phyloP scores from a whole-genome alignment of 1,139 yeast genomes.

The Candida tetrigidarum region DNA sequence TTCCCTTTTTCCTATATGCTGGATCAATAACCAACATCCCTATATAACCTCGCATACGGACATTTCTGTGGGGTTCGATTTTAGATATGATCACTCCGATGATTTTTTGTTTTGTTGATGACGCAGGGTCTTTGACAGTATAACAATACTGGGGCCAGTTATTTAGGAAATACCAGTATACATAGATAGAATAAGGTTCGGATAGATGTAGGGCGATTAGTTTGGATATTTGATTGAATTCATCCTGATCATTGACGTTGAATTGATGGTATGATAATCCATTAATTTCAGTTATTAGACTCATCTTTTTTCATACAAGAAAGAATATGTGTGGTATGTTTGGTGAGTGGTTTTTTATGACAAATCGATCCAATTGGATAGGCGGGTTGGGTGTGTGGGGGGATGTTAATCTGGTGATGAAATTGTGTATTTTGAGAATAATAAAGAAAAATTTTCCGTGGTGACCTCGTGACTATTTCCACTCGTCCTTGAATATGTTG shows the following conservation, averaged over 20 bases:
- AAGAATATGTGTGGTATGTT: background rate
- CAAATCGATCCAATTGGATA: background rate
- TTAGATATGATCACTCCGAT: slow-evolving; percentile 89
- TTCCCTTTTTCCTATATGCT: slow-evolving; percentile 72
- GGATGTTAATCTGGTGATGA: background rate
- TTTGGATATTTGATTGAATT: slow-evolving; percentile 34
- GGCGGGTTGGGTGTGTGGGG: background rate
- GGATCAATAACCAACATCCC: slow-evolving; percentile 94
- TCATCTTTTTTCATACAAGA: slow-evolving; percentile 2
- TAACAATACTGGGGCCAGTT: slow-evolving; percentile 53
- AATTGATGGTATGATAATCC: slow-evolving; percentile 27
- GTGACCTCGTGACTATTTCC: background rate
- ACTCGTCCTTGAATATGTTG: too few species aligned
- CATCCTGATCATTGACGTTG: slow-evolving; percentile 27
- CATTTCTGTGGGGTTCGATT: slow-evolving; percentile 76
- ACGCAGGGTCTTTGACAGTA: slow-evolving; percentile 28
- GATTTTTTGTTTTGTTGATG: slow-evolving; percentile 19
- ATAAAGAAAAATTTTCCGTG: background rate
- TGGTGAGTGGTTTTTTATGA: too few species aligned
- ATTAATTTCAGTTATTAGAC: slow-evolving; percentile 18
- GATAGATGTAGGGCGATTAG: slow-evolving; percentile 42
- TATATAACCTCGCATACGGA: slow-evolving; percentile 81
- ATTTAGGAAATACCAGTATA: slow-evolving; percentile 52
- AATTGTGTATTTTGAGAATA: too few species aligned
- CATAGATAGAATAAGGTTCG: slow-evolving; percentile 53